These are phyloP conservation scores for Xylaria sp. DNA, from an alignment of 2,329 filamentous ascomycete species.

Conservation along the genomic window DNA sequence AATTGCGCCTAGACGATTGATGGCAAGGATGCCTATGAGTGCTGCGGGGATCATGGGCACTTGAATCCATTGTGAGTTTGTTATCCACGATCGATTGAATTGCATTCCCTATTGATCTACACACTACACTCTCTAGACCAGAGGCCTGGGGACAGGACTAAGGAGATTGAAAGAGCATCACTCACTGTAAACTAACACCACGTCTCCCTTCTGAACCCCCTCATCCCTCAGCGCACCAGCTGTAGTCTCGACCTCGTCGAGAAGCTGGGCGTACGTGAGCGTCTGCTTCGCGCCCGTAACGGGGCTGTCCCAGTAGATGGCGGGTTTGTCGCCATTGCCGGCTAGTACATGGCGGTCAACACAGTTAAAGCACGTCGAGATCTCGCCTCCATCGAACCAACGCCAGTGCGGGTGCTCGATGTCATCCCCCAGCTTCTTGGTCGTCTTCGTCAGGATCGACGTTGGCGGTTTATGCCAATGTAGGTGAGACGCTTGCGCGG, in stretches of 20 bases:
- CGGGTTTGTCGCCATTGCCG: conserved; percentile 77
- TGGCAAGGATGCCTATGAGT: conserved; percentile 85
- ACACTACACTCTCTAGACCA: neutral
- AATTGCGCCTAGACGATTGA: conserved; percentile 83
- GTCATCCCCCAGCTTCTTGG: conserved; percentile 71
- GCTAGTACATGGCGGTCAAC: conserved; percentile 86
- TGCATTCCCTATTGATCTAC: neutral
- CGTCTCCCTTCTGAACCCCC: conserved; percentile 83
- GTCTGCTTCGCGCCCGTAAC: conserved; percentile 78
- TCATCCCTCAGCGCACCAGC: conserved; percentile 85
- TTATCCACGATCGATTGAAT: neutral
- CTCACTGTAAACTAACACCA: conserved; percentile 89
- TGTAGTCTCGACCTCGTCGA: conserved; percentile 82
- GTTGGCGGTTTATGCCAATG: conserved; percentile 83
- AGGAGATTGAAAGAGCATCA: conserved; percentile 23
- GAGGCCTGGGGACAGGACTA: neutral
- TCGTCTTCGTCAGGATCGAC: conserved; percentile 66
- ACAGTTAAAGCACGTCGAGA: conserved; percentile 93
- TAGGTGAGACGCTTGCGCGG: conserved; percentile 75
- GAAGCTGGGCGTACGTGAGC: conserved; percentile 78
- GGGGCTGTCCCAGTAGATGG: conserved; percentile 89
- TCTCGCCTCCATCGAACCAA: conserved; percentile 90
- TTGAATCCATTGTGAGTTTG: conserved; percentile 48
- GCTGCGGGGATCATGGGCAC: conserved; percentile 97
- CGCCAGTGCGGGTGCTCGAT: conserved; percentile 80